Base-by-base conservation (phyloP, 768 basidiomycete species). In the Astraeus odoratus region DNA sequence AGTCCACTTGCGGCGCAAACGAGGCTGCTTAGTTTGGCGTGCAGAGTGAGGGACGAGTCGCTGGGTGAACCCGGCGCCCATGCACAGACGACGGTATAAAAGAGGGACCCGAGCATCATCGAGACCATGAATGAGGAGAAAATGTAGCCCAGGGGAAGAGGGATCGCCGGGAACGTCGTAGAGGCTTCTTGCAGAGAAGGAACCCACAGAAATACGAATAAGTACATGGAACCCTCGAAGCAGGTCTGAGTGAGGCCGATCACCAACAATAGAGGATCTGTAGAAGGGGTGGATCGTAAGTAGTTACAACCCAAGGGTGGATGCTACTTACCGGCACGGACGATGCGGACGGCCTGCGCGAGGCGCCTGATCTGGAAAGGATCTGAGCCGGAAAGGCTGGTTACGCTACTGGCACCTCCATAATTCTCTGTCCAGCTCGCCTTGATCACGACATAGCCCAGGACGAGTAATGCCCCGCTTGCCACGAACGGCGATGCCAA, bases 181-280 rank as follows among this genome's bases (percentile, higher is more conserved):
- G 79, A 71, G 18, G 66, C 66, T 57, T 86, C 81, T 63, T 88
- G 83, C 13, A 88, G 67, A 2, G 78, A 73, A 1, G 86, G 85
- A 0, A 88, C 86, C 86, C 86, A 88, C 50, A 83, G 69, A 67
- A 86, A 88, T 51, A 87, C 86, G 63, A 87, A 88, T 49, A 87
- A 74, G 63, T 88, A 87, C 85, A 87, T 86, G 5, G 82, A 84
- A 2, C 86, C 86, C 58, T 88, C 85, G 57, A 88, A 88, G 62
- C 81, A 84, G 1, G 86, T 88, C 62, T 88, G 85, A 0, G 80
- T 80, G 43, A 87, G 63, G 25, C 84, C 83, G 18, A 88, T 73
- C 20, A 75, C 74, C 49, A 86, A 63, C 8, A 88, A 69, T 38
- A 76, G 55, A 1, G 76, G 72, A 56, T 86, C 84, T 84, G 55